Conservation (phyloP, 345 rosid genomes). For the Rhodamnia rubescens region DNA sequence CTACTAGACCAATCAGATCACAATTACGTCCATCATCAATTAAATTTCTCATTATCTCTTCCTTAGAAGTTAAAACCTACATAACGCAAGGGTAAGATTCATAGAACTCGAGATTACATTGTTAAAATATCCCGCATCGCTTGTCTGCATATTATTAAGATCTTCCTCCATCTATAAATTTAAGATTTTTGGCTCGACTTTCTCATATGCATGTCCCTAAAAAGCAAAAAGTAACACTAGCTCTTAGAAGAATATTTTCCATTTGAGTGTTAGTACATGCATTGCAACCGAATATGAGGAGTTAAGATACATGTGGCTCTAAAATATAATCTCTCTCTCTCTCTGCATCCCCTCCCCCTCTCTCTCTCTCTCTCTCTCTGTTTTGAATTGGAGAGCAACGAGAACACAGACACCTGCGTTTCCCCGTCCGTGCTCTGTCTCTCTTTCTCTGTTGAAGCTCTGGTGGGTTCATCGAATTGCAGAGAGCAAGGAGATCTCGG, state of each 20-base stretch:
- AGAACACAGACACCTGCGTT: not conserved
- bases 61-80: not conserved
- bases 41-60: not conserved
- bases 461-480: not conserved
- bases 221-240: too few relatives aligned
- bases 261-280: too few relatives aligned
- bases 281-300: too few relatives aligned
- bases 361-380: not conserved
- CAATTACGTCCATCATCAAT: not conserved
- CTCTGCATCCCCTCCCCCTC: too few relatives aligned
- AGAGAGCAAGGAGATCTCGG: not conserved
- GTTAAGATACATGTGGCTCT: too few relatives aligned
- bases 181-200: too few relatives aligned
- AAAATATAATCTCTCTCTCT: not conserved
- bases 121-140: too few relatives aligned
- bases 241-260: too few relatives aligned
- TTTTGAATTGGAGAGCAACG: not conserved
- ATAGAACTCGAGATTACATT: not conserved
- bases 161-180: too few relatives aligned
- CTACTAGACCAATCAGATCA: not conserved
- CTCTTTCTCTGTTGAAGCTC: not conserved
- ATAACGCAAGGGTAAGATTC: not conserved
- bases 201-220: too few relatives aligned
- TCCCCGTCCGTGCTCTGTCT: not conserved
- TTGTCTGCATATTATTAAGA: too few relatives aligned